These are phyloP conservation scores for Rutstroemia sp. DNA, from an alignment of 2,329 filamentous ascomycete genomes.

Conservation along the genomic window DNA sequence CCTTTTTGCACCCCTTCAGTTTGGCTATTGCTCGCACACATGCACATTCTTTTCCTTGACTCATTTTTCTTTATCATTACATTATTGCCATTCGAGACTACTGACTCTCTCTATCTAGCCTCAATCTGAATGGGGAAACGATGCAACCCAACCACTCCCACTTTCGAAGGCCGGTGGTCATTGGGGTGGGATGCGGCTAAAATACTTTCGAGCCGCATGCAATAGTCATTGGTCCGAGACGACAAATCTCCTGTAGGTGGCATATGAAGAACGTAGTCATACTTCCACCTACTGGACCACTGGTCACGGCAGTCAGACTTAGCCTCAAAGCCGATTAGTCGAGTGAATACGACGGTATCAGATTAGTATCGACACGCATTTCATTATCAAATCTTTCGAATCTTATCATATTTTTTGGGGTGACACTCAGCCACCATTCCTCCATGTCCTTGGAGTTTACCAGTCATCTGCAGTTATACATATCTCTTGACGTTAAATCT, in stretches of 20 bases:
- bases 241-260: not conserved
- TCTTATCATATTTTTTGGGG: not conserved
- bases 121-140: too few relatives aligned
- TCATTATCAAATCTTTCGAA: not conserved
- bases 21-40: too few relatives aligned
- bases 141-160: not conserved
- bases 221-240: not conserved
- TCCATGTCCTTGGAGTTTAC: too few relatives aligned
- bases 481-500: too few relatives aligned
- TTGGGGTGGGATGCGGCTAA: slow-evolving; percentile 6
- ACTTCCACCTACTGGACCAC: not conserved
- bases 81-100: too few relatives aligned
- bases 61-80: too few relatives aligned
- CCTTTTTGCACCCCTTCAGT: too few relatives aligned
- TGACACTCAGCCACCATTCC: not conserved
- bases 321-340: not conserved
- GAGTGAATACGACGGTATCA: not conserved
- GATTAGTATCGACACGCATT: not conserved
- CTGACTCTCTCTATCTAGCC: too few relatives aligned
- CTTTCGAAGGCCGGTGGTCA: not conserved
- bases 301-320: slow-evolving; percentile 2
- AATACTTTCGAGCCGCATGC: slow-evolving; percentile 4
- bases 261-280: not conserved
- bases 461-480: too few relatives aligned
- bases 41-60: too few relatives aligned